A percentile compares a stretch with the other conserved stretches of the same genome.
Conservation (phyloP, 495 filamentous ascomycete genomes). For the Pseudotulostoma volvatum region DNA sequence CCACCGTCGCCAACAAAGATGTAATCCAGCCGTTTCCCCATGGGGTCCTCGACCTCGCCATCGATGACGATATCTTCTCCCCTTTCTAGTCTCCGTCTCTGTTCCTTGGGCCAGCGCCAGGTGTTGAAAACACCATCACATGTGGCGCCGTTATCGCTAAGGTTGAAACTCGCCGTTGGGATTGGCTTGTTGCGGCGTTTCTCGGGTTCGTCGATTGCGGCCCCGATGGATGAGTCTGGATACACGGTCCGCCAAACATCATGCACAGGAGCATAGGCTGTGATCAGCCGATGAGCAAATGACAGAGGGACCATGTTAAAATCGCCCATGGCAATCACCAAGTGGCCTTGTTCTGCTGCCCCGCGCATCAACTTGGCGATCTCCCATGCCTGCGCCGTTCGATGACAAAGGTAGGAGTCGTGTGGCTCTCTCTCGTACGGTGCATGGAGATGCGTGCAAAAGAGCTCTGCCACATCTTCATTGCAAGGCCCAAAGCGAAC, state of each 20-base stretch:
- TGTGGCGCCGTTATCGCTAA: constrained; percentile 66
- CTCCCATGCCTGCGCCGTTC: constrained; percentile 93
- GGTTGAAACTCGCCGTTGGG: constrained; percentile 60
- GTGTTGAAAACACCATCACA: constrained; percentile 80
- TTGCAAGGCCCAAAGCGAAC: constrained; percentile 52
- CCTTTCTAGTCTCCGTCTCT: constrained; percentile 40
- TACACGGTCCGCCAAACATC: constrained; percentile 72
- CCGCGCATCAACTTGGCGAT: constrained; percentile 79
- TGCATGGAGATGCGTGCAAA: constrained; percentile 88
- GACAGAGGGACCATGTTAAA: constrained; percentile 90
- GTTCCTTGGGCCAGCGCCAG: constrained; percentile 70
- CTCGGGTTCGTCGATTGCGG: constrained; percentile 48
- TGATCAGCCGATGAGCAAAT: constrained; percentile 72
- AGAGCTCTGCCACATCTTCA: constrained; percentile 70
- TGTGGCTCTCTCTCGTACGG: constrained; percentile 67
- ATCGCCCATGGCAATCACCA: constrained; percentile 75
- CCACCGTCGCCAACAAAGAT: constrained; percentile 53
- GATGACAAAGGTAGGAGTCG: constrained; percentile 80
- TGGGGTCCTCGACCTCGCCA: constrained; percentile 44
- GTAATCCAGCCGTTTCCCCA: constrained; percentile 84
- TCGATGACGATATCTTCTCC: constrained; percentile 40
- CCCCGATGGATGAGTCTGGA: constrained; percentile 62
- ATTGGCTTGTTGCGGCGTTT: constrained; percentile 26
- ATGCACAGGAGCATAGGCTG: constrained; percentile 55
- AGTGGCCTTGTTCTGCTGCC: constrained; percentile 67